phyloP scores from a whole-genome alignment of 2,329 filamentous ascomycete genomes.

The Ramichloridium luteum region DNA sequence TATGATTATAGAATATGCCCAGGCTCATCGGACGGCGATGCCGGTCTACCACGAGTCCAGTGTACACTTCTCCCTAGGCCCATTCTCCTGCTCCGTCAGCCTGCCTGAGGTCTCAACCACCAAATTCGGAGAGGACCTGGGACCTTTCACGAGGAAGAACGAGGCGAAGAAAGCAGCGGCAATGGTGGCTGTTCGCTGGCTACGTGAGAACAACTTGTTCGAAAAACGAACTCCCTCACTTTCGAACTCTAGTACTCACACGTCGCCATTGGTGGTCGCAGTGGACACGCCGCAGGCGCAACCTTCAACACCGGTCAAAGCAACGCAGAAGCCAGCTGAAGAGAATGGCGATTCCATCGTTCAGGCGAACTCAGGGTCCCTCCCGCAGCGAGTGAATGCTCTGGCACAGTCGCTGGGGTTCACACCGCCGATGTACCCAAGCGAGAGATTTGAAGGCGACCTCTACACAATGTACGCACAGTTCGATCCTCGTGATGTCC shows the following conservation, averaged over 20 bases:
- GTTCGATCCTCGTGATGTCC: conserved; percentile 20
- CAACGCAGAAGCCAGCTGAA: not conserved
- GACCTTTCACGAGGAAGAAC: conserved; percentile 29
- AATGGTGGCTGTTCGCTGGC: conserved; percentile 29
- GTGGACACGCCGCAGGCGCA: conserved; percentile 1
- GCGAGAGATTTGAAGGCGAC: conserved; percentile 8
- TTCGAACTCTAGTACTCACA: conserved; percentile 2
- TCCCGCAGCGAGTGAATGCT: conserved; percentile 13
- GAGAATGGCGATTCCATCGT: too few species aligned
- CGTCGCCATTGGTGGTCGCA: conserved; percentile 13
- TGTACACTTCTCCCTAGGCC: conserved; percentile 14
- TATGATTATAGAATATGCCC: conserved; percentile 11
- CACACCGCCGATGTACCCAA: conserved; percentile 9
- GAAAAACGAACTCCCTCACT: not conserved
- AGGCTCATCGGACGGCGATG: conserved; percentile 9
- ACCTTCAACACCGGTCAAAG: conserved; percentile 5
- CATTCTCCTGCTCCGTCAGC: conserved; percentile 13
- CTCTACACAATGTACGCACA: conserved; percentile 27
- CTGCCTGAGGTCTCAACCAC: conserved; percentile 12
- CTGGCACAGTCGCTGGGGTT: conserved; percentile 16
- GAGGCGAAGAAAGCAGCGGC: conserved; percentile 31
- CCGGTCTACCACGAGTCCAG: conserved; percentile 28
- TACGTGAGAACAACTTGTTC: conserved; percentile 25
- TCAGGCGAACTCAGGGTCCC: conserved; percentile 1
- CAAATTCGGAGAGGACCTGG: conserved; percentile 26